phyloP scores from a whole-genome alignment of 306 rosid species.

The Pyrus betulifolia region DNA sequence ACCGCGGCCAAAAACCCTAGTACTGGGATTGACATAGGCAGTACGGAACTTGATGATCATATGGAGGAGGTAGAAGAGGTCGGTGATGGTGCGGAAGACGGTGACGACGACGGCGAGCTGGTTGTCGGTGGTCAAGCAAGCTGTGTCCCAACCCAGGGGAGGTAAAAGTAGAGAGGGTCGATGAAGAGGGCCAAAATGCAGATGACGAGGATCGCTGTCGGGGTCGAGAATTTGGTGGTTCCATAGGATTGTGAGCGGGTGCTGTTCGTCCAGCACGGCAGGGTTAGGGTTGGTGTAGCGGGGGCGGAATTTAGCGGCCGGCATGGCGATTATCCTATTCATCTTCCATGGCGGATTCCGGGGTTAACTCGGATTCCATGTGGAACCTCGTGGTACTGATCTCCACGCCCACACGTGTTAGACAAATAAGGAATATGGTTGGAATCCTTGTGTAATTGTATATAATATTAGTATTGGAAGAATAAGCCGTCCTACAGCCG shows the following conservation, averaged over 20 bases:
- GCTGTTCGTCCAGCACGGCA: slow-evolving; percentile 28
- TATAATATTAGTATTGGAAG: too few species aligned
- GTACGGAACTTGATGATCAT: slow-evolving; percentile 78
- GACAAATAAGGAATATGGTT: too few species aligned
- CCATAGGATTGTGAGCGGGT: slow-evolving; percentile 54
- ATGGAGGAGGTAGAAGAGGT: slow-evolving; percentile 67
- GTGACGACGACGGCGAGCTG: slow-evolving; percentile 39
- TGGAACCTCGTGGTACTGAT: neutral
- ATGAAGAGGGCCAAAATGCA: slow-evolving; percentile 65
- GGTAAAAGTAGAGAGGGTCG: slow-evolving; percentile 81
- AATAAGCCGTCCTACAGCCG: too few species aligned
- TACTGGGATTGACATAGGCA: slow-evolving; percentile 70
- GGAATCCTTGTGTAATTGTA: too few species aligned
- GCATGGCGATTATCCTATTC: slow-evolving; percentile 64
- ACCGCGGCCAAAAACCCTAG: slow-evolving; percentile 83
- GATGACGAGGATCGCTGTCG: slow-evolving; percentile 71
- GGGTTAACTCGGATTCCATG: neutral
- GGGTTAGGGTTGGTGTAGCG: slow-evolving; percentile 38
- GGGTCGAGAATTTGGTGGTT: slow-evolving; percentile 76
- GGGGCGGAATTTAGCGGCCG: slow-evolving; percentile 58
- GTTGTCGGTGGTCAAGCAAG: slow-evolving; percentile 44
- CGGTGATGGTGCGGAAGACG: slow-evolving; percentile 51
- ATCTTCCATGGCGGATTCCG: slow-evolving; percentile 98
- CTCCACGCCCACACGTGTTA: neutral
- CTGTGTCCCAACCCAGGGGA: slow-evolving; percentile 65